These are phyloP conservation scores for Chaetomiaceae sp. DNA, from an alignment of 2,329 filamentous ascomycete species.

Conservation along the genomic window DNA sequence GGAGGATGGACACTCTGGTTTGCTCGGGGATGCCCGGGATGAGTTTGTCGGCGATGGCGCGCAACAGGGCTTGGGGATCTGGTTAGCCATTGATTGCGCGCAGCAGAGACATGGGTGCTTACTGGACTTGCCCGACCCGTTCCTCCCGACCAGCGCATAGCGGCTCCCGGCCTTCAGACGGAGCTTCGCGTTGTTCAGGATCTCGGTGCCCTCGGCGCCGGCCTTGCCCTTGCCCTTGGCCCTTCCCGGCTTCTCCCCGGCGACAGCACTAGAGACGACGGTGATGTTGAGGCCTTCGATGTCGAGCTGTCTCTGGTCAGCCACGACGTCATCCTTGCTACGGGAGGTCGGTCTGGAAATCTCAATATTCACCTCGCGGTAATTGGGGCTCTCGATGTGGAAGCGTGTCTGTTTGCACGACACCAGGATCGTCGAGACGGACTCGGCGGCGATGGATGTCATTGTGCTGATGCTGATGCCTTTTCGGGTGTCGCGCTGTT, in stretches of 20 bases:
- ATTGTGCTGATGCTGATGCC: too few relatives aligned
- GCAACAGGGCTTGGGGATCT: constrained; percentile 54
- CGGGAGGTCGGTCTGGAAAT: too few relatives aligned
- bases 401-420: constrained; percentile 65
- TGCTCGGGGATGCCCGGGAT: constrained; percentile 69
- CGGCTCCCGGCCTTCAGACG: constrained; percentile 66
- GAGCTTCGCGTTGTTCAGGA: constrained; percentile 65
- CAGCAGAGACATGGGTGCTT: too few relatives aligned
- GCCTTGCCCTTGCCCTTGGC: constrained; percentile 40
- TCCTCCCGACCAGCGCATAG: constrained; percentile 75
- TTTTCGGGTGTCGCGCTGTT: too few relatives aligned
- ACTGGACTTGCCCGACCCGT: constrained; percentile 82
- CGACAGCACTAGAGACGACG: constrained; percentile 48
- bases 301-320: constrained; percentile 60
- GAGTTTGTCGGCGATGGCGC: constrained; percentile 70
- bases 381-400: constrained; percentile 52
- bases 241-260: constrained; percentile 28
- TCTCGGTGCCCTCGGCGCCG: constrained; percentile 52
- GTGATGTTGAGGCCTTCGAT: constrained; percentile 69
- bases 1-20: constrained; percentile 61
- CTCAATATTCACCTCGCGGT: constrained; percentile 45
- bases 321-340: too few relatives aligned
- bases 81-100: too few relatives aligned
- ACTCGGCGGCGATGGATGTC: constrained; percentile 42
- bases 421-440: constrained; percentile 52